Base-by-base conservation (phyloP, 2,329 filamentous ascomycete species). In the Botryosphaeria dothidea region DNA sequence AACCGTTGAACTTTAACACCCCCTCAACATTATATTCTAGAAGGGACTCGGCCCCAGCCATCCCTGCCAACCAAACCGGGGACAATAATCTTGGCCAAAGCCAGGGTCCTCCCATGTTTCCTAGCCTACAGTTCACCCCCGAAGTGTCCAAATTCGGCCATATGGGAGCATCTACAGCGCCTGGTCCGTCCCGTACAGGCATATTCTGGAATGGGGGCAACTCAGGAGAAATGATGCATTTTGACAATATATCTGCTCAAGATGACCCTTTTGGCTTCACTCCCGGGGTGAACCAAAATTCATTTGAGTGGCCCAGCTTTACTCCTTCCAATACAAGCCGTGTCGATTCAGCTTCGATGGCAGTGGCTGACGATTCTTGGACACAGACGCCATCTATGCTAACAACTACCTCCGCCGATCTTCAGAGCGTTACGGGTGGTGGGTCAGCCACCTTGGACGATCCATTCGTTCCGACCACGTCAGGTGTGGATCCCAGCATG, bases 101-200 rank as follows among this genome's bases (percentile, higher is more conserved):
- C 75, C 72, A 71, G 78, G 73, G 29, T 73, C 76, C 19, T 71
- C 80, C 31, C 68, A 79, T 86, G 25, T 85, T 84, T 69, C 78
- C 80, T 4, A 82, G 80, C 65, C 73, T 87, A 29, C 85, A 86
- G 62, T 85, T 85, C 67, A 86, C 86, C 2, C 85, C 85, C 5
- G 84, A 86, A 66, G 77, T 86, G 66, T 84, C 86, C 68, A 82
- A 83, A 46, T 80, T 85, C 67, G 77, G 78, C 25, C 80, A 82
- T 43, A 73, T 81, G n/a, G 84, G 82, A 25, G 81, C 84, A 9
- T 80, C 83, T 57, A 82, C 84, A 9, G 85, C 85, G n/a, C 85
- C 86, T 27, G 80, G 83, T 56, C 83, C 85, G 67, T 82, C 85
- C 34, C 85, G 87, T 61, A 73, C 77, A 3, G 75, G 74, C 3